These are phyloP conservation scores for Helenozyma rhizophorensis DNA, from an alignment of 805 yeast genomes.

Conservation along the genomic window DNA sequence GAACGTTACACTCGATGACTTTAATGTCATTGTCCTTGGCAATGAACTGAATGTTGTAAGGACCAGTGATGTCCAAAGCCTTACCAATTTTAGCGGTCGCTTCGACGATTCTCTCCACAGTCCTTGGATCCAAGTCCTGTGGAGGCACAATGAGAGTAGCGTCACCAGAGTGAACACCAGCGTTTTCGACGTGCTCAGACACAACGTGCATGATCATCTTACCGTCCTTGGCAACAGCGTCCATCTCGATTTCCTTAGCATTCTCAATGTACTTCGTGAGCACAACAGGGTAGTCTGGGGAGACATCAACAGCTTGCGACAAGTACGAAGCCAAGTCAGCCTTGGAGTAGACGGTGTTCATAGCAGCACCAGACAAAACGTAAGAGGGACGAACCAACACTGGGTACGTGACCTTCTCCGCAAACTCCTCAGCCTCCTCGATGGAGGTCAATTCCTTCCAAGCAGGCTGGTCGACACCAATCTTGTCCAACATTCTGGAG, in stretches of 20 bases:
- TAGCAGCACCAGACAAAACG: constrained; percentile 97
- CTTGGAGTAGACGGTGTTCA: constrained; percentile 91
- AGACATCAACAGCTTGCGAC: constrained; percentile 93
- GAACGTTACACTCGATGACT: constrained; percentile 97
- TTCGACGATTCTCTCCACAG: constrained; percentile 84
- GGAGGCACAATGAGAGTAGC: constrained; percentile 97
- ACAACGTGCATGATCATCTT: constrained; percentile 94
- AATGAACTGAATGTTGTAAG: constrained; percentile 94
- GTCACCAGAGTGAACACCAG: constrained; percentile 99
- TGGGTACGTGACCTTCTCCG: constrained; percentile 87
- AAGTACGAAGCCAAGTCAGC: constrained; percentile 85
- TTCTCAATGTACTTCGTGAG: constrained; percentile 94
- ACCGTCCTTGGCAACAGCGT: constrained; percentile 95
- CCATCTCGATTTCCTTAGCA: constrained; percentile 98
- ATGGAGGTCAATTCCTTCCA: constrained; percentile 96
- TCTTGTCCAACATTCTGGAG: constrained; percentile 93
- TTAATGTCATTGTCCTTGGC: constrained; percentile 94
- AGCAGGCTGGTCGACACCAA: constrained; percentile 98
- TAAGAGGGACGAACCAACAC: constrained; percentile 97
- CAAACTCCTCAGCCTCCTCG: constrained; percentile 88
- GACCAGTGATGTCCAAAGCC: constrained; percentile 95
- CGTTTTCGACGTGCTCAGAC: constrained; percentile 97
- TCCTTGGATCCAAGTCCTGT: constrained; percentile 88
- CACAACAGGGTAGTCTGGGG: constrained; percentile 97
- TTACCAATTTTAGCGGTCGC: constrained; percentile 95